Percentiles rank a stretch among this genome's conserved stretches.
These are phyloP conservation scores for Acanthamoeba comandoni DNA, from an alignment of 208 protist species.

Conservation along the genomic window DNA sequence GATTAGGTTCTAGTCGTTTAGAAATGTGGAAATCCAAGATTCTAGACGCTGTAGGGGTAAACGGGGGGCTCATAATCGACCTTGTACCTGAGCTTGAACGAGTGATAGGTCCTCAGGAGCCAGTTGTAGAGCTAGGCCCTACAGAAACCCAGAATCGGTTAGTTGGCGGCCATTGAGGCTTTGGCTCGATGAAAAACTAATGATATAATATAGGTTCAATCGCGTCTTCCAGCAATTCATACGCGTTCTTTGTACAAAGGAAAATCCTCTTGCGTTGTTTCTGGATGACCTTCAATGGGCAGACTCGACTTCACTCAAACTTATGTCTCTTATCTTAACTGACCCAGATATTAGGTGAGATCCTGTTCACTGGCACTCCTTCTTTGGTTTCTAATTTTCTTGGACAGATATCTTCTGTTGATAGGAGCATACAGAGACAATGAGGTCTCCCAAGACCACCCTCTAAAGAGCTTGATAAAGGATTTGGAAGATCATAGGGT, in stretches of 20 bases:
- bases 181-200: no score
- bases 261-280: slow-evolving; percentile 61
- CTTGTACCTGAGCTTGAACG: slow-evolving; percentile 61
- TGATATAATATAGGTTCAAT: slow-evolving; percentile 8
- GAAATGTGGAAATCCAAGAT: slow-evolving; percentile 7
- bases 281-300: slow-evolving; percentile 72
- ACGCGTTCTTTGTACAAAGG: slow-evolving; percentile 31
- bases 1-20: neutral
- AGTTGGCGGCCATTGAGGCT: no score
- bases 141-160: slow-evolving; percentile 51
- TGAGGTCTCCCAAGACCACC: slow-evolving; percentile 28
- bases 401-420: slow-evolving; percentile 20
- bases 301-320: slow-evolving; percentile 60
- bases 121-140: slow-evolving; percentile 35
- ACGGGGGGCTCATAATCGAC: slow-evolving; percentile 59
- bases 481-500: neutral
- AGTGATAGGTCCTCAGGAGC: slow-evolving; percentile 43
- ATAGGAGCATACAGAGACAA: slow-evolving; percentile 72
- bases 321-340: slow-evolving; percentile 36
- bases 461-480: slow-evolving; percentile 17
- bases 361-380: no score
- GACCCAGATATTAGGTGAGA: neutral
- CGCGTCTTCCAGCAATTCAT: slow-evolving; percentile 68
- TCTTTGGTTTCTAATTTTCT: no score
- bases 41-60: slow-evolving; percentile 17